Base-by-base conservation (phyloP, 495 filamentous ascomycete species). In the Talaromyces ruber region DNA sequence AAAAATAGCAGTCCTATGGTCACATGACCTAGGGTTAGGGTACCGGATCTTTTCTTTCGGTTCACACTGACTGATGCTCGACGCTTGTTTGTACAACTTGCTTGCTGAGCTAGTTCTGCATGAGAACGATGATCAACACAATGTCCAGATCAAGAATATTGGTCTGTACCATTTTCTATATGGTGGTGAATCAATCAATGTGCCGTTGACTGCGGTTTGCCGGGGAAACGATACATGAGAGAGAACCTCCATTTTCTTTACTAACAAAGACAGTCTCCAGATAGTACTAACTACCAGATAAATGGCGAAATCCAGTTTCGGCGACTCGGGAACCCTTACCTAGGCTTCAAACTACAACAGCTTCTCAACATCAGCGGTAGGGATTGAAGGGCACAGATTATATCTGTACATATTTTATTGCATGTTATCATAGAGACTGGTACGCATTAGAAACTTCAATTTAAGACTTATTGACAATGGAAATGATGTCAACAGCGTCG, bases 81-180 rank as follows among this genome's bases (percentile, higher is more conserved):
- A 75, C 82, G 65, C 84, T 86, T 0, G 76, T 72, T 47, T 82
- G 72, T 88, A 89, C 50, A 76, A 80, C 52, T 84, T 84, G 6
- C 79, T 80, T 52, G 75, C 58, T 72, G 72, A 30, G 91, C 67
- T 67, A 94, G 67, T 67, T 86, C 78, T 58, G 89, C 80, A 67
- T 96, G 92, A 4, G 83, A 88, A 4, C 91, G 90, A 39, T 71
- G 68, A 64, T 92, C 89, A 54, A 88, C 79, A 62, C 88, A 81
- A 39, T 67, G 69, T 0, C 89, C 90, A 5, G 62, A 96, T 82
- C 66, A 91, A 82, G 64, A 91, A 86, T 53, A 94, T 96, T 9
- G 30, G 2, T 32, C 30, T 32, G 2, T 9, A 32, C 11, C 30
- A 32, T 32, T 32, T 9, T 9, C 30, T 32, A 32, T 32, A 32